These are phyloP conservation scores for Debaryomycetaceae sp. DNA, from an alignment of 1,139 yeast species.

Conservation along the genomic window DNA sequence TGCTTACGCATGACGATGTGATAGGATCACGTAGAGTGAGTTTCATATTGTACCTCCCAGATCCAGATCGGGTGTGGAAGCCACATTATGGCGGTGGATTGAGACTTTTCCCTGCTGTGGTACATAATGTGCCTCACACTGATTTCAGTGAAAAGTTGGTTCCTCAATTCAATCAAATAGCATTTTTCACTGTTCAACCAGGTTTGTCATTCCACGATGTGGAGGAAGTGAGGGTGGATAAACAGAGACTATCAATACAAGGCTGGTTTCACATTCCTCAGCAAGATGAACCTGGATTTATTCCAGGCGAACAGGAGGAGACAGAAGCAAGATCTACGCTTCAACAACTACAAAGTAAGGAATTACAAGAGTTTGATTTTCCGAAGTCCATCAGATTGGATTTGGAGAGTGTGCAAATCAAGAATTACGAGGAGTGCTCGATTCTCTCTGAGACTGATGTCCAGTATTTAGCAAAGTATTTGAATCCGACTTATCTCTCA, in stretches of 20 bases:
- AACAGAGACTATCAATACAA: constrained; percentile 85
- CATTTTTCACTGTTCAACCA: constrained; percentile 93
- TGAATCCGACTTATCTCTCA: constrained; percentile 56
- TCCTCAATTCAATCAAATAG: constrained; percentile 94
- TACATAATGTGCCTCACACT: constrained; percentile 84
- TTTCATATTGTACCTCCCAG: constrained; percentile 87
- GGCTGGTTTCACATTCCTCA: constrained; percentile 99
- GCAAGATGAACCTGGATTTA: constrained; percentile 79
- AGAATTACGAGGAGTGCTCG: constrained; percentile 17
- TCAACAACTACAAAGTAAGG: constrained; percentile 75
- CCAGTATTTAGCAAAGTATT: constrained; percentile 44
- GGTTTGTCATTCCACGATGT: constrained; percentile 97
- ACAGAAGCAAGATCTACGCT: constrained; percentile 76
- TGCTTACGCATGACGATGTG: constrained; percentile 94
- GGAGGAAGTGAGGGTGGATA: constrained; percentile 90
- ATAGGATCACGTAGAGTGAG: constrained; percentile 94
- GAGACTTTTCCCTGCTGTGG: constrained; percentile 79
- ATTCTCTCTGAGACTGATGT: constrained; percentile 35
- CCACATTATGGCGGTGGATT: constrained; percentile 89
- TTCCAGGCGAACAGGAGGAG: constrained; percentile 74
- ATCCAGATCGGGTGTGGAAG: constrained; percentile 87
- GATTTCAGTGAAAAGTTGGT: constrained; percentile 69
- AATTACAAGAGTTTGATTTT: constrained; percentile 74
- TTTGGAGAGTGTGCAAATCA: constrained; percentile 26
- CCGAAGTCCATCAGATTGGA: constrained; percentile 54